A percentile compares a stretch with the other conserved stretches of the same genome.
Conservation (phyloP, 176 grass and related monocot genomes). For the Juncus inflexus region DNA sequence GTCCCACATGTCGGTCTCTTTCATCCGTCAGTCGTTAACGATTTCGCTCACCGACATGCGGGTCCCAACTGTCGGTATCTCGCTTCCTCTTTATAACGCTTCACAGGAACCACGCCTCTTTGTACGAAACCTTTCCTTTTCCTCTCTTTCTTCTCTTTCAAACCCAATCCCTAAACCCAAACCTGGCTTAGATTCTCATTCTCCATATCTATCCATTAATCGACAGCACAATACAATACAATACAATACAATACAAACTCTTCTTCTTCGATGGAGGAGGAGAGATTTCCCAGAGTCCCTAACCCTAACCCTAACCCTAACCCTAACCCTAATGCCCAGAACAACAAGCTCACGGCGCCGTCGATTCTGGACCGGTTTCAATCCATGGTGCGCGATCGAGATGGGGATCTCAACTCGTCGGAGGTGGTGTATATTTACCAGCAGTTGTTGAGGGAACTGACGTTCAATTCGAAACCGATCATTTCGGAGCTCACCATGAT, state of each 20-base stretch:
- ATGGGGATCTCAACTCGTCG: neutral
- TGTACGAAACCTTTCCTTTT: too few relatives aligned
- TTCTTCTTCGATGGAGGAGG: conserved; percentile 14
- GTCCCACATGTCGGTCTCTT: too few relatives aligned
- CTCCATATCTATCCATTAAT: too few relatives aligned
- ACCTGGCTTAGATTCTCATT: too few relatives aligned
- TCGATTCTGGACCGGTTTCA: conserved; percentile 17
- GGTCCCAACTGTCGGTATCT: too few relatives aligned
- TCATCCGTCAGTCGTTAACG: too few relatives aligned
- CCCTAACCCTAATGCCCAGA: conserved; percentile 22
- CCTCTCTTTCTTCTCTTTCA: too few relatives aligned
- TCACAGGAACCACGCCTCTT: too few relatives aligned
- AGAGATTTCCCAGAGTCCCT: conserved; percentile 1
- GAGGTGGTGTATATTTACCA: conserved; percentile 61
- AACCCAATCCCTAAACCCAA: too few relatives aligned
- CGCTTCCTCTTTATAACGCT: too few relatives aligned
- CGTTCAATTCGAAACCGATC: conserved; percentile 98
- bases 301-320: neutral
- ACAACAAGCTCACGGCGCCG: conserved; percentile 1
- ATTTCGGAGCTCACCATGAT: conserved; percentile 95
- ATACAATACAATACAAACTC: neutral
- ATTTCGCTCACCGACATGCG: too few relatives aligned
- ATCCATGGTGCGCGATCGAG: conserved; percentile 13
- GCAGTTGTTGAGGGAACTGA: conserved; percentile 66
- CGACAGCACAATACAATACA: neutral